Base-by-base conservation (phyloP, 805 yeast species). In the Wickerhamomyces pijperi region DNA sequence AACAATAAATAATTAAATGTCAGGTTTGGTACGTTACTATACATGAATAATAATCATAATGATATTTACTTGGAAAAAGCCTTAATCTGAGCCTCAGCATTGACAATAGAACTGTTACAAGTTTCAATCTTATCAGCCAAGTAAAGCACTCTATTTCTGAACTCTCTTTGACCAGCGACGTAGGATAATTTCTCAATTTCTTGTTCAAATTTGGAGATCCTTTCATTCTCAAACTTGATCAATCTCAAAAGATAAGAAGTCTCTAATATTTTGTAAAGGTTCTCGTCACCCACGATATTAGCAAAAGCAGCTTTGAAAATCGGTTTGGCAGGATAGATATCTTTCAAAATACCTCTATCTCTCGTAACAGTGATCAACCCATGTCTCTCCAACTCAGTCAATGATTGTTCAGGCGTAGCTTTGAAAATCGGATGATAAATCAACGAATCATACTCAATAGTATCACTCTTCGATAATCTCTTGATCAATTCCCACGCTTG, bases 401-500 rank as follows among this genome's bases (percentile, higher is more conserved):
- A 61, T 1, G 82, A 73, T 2, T 68, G 67, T 34, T 65, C 73
- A 1, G 76, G 72, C 2, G 70, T 60, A 17, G 75, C 59, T 43
- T 74, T 76, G 55, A 82, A 80, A 33, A 82, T 55, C 13, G 86
- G 79, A 33, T 70, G 64, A 40, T 68, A 66, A 31, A 70, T 66
- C 28, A 82, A 60, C 4, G 78, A 76, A 28, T 68, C 64, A 50
- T 64, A 78, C 1, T 61, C 47, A 3, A 83, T 59, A 3, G 51
- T 47, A 0, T 72, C 75, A 0, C 61, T 50, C 9, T 61, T 56
- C 1, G 86, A 72, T 31, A 92, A 65, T 31, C 70, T 43, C 49
- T 80, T 81, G 49, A 90, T 76, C 18, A 92, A 53, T 18, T 69
- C 74, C 97, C 98, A 92, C 0, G 86, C 92, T 54, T 90, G 96